Conservation (phyloP, 352 stramenopile genomes). For the Plasmopara halstedii region DNA sequence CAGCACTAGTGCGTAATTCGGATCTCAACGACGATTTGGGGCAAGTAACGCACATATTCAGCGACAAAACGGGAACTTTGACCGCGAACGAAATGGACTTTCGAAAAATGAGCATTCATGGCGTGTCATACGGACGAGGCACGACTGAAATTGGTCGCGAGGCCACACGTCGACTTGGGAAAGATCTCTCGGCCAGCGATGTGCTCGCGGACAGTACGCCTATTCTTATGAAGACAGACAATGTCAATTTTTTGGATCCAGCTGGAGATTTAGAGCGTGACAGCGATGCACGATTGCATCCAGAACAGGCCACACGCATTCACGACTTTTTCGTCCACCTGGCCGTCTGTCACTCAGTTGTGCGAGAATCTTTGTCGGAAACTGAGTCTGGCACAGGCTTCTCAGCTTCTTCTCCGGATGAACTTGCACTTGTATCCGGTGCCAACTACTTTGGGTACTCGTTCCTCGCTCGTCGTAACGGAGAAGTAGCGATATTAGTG, state of each 20-base stretch:
- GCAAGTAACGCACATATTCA: constrained; percentile 86
- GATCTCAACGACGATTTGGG: constrained; percentile 83
- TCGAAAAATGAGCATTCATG: constrained; percentile 82
- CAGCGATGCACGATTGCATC: constrained; percentile 30
- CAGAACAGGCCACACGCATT: constrained; percentile 62
- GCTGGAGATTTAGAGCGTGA: constrained; percentile 54
- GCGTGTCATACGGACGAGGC: constrained; percentile 69
- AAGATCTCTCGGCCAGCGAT: constrained; percentile 70
- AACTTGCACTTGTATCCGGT: constrained; percentile 72
- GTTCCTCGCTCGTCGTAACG: constrained; percentile 62
- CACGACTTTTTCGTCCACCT: constrained; percentile 76
- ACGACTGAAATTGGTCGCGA: constrained; percentile 82
- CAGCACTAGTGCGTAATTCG: constrained; percentile 71
- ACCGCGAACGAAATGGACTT: constrained; percentile 88
- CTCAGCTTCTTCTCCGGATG: constrained; percentile 74
- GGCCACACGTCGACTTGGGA: constrained; percentile 56
- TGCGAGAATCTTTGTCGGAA: constrained; percentile 55
- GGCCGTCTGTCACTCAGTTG: constrained; percentile 80
- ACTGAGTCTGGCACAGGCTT: constrained; percentile 40
- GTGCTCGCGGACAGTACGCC: constrained; percentile 59
- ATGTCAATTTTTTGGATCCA: constrained; percentile 79
- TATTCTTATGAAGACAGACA: constrained; percentile 46
- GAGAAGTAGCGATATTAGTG: constrained; percentile 42
- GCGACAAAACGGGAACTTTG: constrained; percentile 80
- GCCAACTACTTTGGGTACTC: constrained; percentile 77